Evolutionary conservation across 306 rosid genomes (phyloP).

Genomic region (Cyclanthera cordifolia): DNA sequence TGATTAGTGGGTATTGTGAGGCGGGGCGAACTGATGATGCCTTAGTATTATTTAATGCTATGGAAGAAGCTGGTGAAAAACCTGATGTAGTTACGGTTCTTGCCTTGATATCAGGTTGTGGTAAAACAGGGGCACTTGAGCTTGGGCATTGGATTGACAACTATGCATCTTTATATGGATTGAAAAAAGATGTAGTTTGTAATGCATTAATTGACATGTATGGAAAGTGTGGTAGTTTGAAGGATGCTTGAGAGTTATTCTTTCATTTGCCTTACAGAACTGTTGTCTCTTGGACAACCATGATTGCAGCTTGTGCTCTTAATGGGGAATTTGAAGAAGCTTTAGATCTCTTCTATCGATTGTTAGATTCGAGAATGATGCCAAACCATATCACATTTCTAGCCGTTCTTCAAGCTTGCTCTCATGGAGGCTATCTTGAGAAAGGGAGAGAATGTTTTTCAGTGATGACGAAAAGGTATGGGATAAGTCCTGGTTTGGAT

Average conservation of each 20-base stretch:
- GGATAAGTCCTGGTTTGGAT: conserved; percentile 41
- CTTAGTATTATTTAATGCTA: conserved; percentile 33
- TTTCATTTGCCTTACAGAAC: conserved; percentile 30
- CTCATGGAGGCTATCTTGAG: conserved; percentile 54
- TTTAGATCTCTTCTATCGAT: conserved; percentile 28
- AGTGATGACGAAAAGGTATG: conserved; percentile 34
- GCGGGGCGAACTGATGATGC: conserved; percentile 44
- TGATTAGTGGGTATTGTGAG: conserved; percentile 54
- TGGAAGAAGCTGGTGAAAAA: conserved; percentile 40
- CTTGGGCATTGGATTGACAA: conserved; percentile 44
- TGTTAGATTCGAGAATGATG: conserved; percentile 35
- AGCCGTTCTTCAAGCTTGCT: conserved; percentile 66
- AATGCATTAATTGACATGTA: conserved; percentile 70
- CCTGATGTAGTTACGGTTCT: conserved; percentile 57
- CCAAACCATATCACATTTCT: conserved; percentile 60
- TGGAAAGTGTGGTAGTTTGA: conserved; percentile 54
- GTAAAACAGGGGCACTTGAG: conserved; percentile 41
- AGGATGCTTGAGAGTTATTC: conserved; percentile 37
- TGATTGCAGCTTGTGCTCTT: conserved; percentile 56
- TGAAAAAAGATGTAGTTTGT: conserved; percentile 39
- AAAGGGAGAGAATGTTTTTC: conserved; percentile 42
- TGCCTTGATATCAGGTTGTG: conserved; percentile 49
- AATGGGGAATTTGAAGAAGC: conserved; percentile 55
- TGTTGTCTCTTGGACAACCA: conserved; percentile 53
- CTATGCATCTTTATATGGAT: conserved; percentile 31